Base-by-base conservation (phyloP, 768 basidiomycete species). In the Lentinula aciculospora region DNA sequence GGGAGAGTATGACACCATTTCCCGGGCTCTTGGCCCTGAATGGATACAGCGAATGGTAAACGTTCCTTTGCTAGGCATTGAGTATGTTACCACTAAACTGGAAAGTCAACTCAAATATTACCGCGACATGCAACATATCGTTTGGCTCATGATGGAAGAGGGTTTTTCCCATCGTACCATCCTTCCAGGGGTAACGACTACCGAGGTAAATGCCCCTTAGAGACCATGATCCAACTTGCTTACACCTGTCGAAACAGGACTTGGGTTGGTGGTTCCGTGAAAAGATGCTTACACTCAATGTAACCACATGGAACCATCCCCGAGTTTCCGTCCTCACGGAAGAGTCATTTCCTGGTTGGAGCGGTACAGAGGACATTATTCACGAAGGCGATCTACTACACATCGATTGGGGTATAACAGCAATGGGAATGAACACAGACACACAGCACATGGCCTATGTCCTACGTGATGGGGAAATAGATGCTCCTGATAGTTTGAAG, bases 371-470 rank as follows among this genome's bases (percentile, higher is more conserved):
- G 23, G 68, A 71, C 60, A 66, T 71, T 40, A 79, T 79, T 60
- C 71, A 71, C 28, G 72, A 72, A 65, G 79, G 79, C 46, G 79
- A 82, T 63, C 70, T 81, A 60, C 68, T 83, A 19, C 81, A 82
- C 63, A 78, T 80, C 53, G 80, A 82, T 64, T 81, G 79, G 62
- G 80, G 81, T 1, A 78, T 83, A 57, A 77, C 76, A 25, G 78
- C 78, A 6, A 76, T 82, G 74, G 75, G 76, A 29, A 64, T 83
- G 68, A 79, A 81, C 61, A 83, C 80, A 29, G 81, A 83, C 62
- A 79, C 78, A 0, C 81, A 82, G 61, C 81, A 82, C 58, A 73
- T 82, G 71, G 79, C 77, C 9, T 81, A 83, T 63, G 80, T 83
- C 56, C 74, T 81, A 21, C 74, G 74, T 15, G 65, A 72, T 2